phyloP scores from a whole-genome alignment of 345 rosid genomes.

The Eucalyptus curtisii region DNA sequence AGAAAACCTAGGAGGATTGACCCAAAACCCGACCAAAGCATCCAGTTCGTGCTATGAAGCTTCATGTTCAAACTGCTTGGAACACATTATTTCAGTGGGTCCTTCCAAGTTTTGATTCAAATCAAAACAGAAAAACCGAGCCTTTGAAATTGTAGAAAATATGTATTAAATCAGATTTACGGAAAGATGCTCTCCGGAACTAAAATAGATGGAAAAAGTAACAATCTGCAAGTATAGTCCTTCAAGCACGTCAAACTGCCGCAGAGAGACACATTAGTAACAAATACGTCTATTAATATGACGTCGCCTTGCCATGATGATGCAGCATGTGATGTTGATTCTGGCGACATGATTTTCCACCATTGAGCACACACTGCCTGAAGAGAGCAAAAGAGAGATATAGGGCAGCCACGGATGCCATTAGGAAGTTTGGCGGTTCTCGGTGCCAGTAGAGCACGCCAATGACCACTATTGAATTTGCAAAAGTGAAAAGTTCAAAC shows the following conservation, averaged over 20 bases:
- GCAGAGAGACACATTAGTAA: background rate
- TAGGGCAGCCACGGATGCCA: too few species aligned
- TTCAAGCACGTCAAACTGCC: background rate
- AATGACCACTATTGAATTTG: too few species aligned
- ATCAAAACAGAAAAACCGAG: too few species aligned
- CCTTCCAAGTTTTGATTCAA: background rate
- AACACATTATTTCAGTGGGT: background rate
- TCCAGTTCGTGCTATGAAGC: too few species aligned
- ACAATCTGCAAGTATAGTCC: background rate
- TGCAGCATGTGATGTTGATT: background rate
- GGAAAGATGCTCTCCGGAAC: background rate
- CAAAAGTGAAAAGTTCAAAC: too few species aligned
- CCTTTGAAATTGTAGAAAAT: background rate
- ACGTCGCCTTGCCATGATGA: background rate
- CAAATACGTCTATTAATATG: background rate
- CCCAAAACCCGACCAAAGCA: background rate
- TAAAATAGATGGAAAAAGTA: background rate
- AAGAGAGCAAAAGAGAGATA: background rate
- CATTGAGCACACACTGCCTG: accelerated
- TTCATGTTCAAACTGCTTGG: background rate
- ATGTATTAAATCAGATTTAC: too few species aligned
- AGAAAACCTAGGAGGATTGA: background rate
- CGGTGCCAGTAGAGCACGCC: too few species aligned
- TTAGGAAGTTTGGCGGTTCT: background rate
- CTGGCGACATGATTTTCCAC: background rate